Conservation (phyloP, 306 rosid genomes). For the Begonia fuchsioides region DNA sequence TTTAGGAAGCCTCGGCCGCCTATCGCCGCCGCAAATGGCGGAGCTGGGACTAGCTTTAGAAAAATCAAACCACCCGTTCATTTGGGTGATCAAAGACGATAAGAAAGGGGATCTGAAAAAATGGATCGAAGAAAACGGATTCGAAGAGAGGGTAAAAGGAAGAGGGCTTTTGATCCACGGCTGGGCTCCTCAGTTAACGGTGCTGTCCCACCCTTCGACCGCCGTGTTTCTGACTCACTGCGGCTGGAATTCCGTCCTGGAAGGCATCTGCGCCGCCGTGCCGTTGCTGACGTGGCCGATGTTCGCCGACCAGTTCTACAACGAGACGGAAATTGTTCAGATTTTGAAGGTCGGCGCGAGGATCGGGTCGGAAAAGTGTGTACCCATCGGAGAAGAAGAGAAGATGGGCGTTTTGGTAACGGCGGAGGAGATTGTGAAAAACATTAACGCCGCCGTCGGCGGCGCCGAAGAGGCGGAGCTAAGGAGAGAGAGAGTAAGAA, state of each 20-base stretch:
- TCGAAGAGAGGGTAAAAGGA: slow-evolving; percentile 10
- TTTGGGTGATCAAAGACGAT: slow-evolving; percentile 9
- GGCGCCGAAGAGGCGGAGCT: slow-evolving; percentile 14
- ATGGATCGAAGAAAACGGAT: slow-evolving; percentile 7
- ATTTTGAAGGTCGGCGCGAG: slow-evolving; percentile 13
- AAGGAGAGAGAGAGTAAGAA: slow-evolving; percentile 17
- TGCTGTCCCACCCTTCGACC: slow-evolving; percentile 16
- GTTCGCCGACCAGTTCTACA: slow-evolving; percentile 20
- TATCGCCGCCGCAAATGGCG: slow-evolving; percentile 4
- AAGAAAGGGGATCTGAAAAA: slow-evolving; percentile 6
- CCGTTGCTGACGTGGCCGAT: slow-evolving; percentile 26
- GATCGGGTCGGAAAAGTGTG: not conserved
- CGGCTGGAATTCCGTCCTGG: slow-evolving; percentile 28
- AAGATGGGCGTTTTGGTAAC: slow-evolving; percentile 9
- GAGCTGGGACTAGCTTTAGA: slow-evolving; percentile 27
- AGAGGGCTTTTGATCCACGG: slow-evolving; percentile 14
- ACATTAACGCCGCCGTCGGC: slow-evolving; percentile 6
- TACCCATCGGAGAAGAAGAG: slow-evolving; percentile 8
- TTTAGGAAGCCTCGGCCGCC: slow-evolving; percentile 12
- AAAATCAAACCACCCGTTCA: slow-evolving; percentile 10
- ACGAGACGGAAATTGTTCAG: slow-evolving; percentile 19
- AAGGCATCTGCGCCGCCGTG: slow-evolving; percentile 16
- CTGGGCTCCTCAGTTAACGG: slow-evolving; percentile 24
- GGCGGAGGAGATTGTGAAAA: slow-evolving; percentile 10
- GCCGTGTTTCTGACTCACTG: slow-evolving; percentile 27